Evolutionary conservation across 352 stramenopile genomes (phyloP), one percentile per base, ranked within the genome.

Genomic region (Phytopythium montanum): DNA sequence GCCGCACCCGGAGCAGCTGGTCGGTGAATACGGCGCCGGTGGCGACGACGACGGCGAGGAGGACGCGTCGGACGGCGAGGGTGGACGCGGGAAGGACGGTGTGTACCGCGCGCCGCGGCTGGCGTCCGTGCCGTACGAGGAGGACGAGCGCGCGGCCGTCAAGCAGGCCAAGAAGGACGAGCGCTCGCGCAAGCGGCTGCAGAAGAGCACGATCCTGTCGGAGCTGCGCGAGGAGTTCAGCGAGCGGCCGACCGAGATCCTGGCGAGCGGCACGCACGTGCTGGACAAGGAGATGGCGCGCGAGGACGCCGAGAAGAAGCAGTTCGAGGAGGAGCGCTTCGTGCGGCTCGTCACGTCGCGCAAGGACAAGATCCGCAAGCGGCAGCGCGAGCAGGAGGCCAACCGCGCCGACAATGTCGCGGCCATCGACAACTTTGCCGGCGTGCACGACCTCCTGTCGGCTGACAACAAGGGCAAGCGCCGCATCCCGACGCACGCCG

Each of bases 331-430:
- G 58, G 88, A 79, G 7, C 84, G 86, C 38, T 95, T 95, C 48
- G 86, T 95, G 51, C 86, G 86, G 59, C 72, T 94, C 38, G 86
- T 95, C 55, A 92, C 82, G 33, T 92, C 82, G 36, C 79, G 84
- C 60, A 95, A 95, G 60, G 86, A 95, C 73, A 95, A 95, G 66
- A 89, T 94, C 39, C 78, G 83, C 64, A 95, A 94, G 62, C 84
- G 84, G 14, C 80, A 92, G 71, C 86, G 86, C 63, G 85, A 95
- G 55, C 78, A 82, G 52, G 83, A 93, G 54, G 77, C 83, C 12
- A 92, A 74, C 44, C 77, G 80, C 29, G 73, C 79, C 41, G 85
- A 91, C 58, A 70, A 88, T 23, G 84, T 95, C 58, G 79, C 73
- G 12, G 84, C 74, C n/a, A 95, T 95, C 67, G 85, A 95, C 69